Conservation (phyloP, 805 yeast species). For the Komagataella mondaviorum region DNA sequence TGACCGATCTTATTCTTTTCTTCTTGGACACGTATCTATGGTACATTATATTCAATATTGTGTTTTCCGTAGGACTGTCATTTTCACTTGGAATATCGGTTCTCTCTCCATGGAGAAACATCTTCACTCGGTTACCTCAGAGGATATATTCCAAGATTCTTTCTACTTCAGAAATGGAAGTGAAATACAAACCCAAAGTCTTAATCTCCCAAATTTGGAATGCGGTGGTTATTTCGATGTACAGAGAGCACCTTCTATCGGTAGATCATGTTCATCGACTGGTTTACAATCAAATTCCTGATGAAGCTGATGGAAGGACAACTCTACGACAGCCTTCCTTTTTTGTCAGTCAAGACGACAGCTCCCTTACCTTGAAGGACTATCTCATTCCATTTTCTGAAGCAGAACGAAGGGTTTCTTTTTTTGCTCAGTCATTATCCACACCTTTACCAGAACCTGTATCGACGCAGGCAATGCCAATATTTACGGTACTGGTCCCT, state of each 20-base stretch:
- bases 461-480: conserved; percentile 32
- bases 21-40: conserved; percentile 43
- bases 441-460: conserved; percentile 33
- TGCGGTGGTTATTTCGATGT: conserved; percentile 38
- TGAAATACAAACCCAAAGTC: conserved; percentile 24
- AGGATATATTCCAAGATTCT: conserved; percentile 35
- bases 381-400: conserved; percentile 31
- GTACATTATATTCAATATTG: conserved; percentile 44
- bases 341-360: conserved; percentile 35
- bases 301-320: conserved; percentile 28
- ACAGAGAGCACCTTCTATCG: conserved; percentile 37
- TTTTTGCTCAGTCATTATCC: conserved; percentile 39
- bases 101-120: conserved; percentile 46
- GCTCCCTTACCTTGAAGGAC: conserved; percentile 19
- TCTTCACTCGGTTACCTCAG: conserved; percentile 35
- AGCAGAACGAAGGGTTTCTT: conserved; percentile 37
- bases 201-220: conserved; percentile 40
- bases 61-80: conserved; percentile 33
- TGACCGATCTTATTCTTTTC: conserved; percentile 34
- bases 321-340: conserved; percentile 27
- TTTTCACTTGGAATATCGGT: conserved; percentile 39
- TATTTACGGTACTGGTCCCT: conserved; percentile 37
- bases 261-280: conserved; percentile 29
- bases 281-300: conserved; percentile 28
- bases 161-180: conserved; percentile 28